Conservation (phyloP, 371 early-diverging fungal genomes). For the Mortierella sp. region DNA sequence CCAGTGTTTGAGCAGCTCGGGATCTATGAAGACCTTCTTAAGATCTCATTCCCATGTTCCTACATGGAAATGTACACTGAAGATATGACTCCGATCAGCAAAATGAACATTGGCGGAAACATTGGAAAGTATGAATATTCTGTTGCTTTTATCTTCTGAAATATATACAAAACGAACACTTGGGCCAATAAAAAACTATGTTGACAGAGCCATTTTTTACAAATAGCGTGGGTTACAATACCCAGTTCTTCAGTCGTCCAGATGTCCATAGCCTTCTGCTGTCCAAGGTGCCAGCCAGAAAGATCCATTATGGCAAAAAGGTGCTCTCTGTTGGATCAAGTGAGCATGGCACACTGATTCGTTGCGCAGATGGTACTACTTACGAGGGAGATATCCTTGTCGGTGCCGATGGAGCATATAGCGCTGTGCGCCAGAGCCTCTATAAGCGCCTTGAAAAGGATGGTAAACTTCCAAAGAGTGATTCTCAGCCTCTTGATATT, state of each 20-base stretch:
- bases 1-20: conserved; percentile 23
- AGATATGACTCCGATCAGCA: conserved; percentile 5
- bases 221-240: conserved; percentile 8
- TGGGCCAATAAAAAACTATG: too few species aligned
- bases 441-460: conserved; percentile 9
- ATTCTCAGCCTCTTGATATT: conserved; percentile 6
- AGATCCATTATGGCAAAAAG: conserved; percentile 17
- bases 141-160: too few species aligned
- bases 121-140: not conserved
- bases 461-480: conserved; percentile 1
- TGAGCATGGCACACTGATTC: conserved; percentile 6
- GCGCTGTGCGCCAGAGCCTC: conserved; percentile 23
- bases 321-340: conserved; percentile 13
- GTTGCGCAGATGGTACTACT: conserved; percentile 11
- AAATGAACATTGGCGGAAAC: not conserved
- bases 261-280: conserved; percentile 14
- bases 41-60: not conserved
- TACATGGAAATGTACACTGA: conserved; percentile 6
- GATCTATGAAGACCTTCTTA: conserved; percentile 8
- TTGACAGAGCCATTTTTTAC: not conserved
- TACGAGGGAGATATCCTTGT: conserved; percentile 20
- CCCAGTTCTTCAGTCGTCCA: conserved; percentile 5
- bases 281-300: conserved; percentile 12
- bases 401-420: conserved; percentile 37
- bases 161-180: too few species aligned